Percentiles rank a stretch among this genome's conserved stretches.
Evolutionary conservation across 73 alveolate species (phyloP).

Genomic region (Tetrahymena borealis): DNA sequence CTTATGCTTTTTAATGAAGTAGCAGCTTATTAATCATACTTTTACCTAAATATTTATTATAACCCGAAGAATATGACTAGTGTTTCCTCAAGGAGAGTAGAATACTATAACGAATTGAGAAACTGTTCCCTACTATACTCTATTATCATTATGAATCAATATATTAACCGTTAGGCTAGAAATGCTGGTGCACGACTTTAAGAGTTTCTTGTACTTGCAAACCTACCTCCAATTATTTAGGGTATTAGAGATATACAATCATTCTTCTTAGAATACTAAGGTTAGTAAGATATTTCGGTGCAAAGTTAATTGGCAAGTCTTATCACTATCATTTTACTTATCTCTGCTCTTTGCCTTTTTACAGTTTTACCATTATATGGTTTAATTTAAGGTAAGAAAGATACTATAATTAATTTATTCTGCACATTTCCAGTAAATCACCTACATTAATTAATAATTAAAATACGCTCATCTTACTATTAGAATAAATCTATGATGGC

Average conservation of each 20-base stretch:
- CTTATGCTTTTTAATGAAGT: no score
- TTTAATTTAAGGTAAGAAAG: background rate
- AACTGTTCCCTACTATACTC: background rate
- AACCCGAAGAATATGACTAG: no score
- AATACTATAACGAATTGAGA: no score
- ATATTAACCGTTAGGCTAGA: background rate
- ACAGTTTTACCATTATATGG: background rate
- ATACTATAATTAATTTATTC: background rate
- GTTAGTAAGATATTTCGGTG: background rate
- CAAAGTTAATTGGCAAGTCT: background rate
- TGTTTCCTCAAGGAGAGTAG: no score
- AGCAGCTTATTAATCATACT: no score
- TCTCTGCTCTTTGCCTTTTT: background rate
- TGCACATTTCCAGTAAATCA: background rate
- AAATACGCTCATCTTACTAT: background rate
- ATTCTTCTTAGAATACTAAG: background rate
- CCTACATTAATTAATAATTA: background rate
- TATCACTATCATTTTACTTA: background rate
- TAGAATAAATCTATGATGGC: background rate
- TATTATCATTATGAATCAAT: background rate
- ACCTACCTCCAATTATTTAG: background rate
- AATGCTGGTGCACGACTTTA: background rate
- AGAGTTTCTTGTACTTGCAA: background rate
- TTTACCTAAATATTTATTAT: no score
- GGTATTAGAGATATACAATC: background rate